phyloP scores from a whole-genome alignment of 768 basidiomycete species.

The Termitomyces eurrhizus region DNA sequence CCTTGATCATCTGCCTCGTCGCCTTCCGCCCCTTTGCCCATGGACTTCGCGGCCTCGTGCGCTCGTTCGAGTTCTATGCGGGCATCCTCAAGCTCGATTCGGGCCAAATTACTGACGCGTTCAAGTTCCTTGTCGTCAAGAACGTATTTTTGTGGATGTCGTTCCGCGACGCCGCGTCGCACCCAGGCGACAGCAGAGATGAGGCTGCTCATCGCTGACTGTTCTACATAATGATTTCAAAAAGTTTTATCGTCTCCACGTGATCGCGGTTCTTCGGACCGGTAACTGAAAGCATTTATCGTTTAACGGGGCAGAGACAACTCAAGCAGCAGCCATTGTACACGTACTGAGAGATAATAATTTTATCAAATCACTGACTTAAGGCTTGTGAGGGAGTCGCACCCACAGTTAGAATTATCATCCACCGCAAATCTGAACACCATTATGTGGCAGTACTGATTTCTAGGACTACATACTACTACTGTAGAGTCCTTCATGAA shows the following conservation, averaged over 20 bases:
- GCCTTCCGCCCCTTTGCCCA: conserved; percentile 64
- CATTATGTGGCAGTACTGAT: background rate
- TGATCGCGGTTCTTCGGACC: conserved; percentile 14
- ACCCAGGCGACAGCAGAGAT: conserved; percentile 81
- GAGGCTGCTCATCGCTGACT: conserved; percentile 59
- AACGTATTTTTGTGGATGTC: conserved; percentile 81
- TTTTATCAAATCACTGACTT: too few relatives aligned
- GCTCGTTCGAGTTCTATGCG: conserved; percentile 80
- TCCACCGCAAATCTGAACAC: background rate
- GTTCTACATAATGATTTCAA: background rate
- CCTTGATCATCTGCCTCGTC: conserved; percentile 61
- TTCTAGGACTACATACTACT: background rate
- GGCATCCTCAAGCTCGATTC: conserved; percentile 89
- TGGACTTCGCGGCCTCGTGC: conserved; percentile 67
- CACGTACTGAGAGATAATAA: too few relatives aligned
- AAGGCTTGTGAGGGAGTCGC: background rate
- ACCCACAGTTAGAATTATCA: background rate
- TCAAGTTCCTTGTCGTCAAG: conserved; percentile 89
- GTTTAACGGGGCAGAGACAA: too few relatives aligned
- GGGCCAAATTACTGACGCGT: conserved; percentile 83
- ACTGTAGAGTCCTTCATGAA: conserved; percentile 13
- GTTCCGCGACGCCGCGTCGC: conserved; percentile 68
- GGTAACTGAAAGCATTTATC: too few relatives aligned
- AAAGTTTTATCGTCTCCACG: conserved; percentile 17
- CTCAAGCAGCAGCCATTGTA: too few relatives aligned